Base-by-base conservation (phyloP, 2,329 filamentous ascomycete species). In the Periconia digitata region DNA sequence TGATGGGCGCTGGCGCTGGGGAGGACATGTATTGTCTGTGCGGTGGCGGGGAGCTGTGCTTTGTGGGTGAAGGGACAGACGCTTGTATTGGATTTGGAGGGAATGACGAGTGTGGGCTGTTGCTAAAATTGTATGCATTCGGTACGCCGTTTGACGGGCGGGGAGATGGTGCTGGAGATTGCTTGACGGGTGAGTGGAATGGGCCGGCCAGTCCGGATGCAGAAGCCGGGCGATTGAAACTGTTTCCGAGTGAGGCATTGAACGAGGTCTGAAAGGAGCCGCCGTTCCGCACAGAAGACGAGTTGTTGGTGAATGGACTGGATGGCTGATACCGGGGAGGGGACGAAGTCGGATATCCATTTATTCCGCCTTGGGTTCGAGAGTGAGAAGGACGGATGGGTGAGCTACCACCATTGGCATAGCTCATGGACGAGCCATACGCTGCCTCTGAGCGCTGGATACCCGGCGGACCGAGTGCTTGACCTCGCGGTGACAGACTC, bases 71-170 rank as follows among this genome's bases (percentile, higher is more conserved):
- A 48, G 69, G 70, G 7, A 65, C 66, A 1, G 70, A 62, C 7
- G 56, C 64, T 18, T 65, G 64, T 24, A 54, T 54, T 20, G 61
- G 60, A 45, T 46, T 63, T 7, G 67, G 70, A 63, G 59, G 80
- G 70, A 66, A 75, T 62, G 62, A 81, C 69, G 47, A 79, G 69
- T 67, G 80, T 61, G 46, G 79, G 74, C 64, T 70, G 48, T 67
- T 49, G 27, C 27, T 32, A 54, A 70, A 69, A 40, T 68, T 63
- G 53, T 66, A 66, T 13, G 56, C 51, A 17, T 56, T 62, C 8
- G 66, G 62, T 6, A 68, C 49, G 13, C 62, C 62, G 44, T 69
- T 71, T 6, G 59, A 24, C 8, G 63, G 67, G 21, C 63, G 66
- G 2, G 70, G 68, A 6, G 70, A 72, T 35, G 62, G 62, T 4